Evolutionary conservation across 1,284 basidiomycete genomes (phyloP), one percentile per base, ranked within the genome.

Genomic region (Sanghuangporus baumii): DNA sequence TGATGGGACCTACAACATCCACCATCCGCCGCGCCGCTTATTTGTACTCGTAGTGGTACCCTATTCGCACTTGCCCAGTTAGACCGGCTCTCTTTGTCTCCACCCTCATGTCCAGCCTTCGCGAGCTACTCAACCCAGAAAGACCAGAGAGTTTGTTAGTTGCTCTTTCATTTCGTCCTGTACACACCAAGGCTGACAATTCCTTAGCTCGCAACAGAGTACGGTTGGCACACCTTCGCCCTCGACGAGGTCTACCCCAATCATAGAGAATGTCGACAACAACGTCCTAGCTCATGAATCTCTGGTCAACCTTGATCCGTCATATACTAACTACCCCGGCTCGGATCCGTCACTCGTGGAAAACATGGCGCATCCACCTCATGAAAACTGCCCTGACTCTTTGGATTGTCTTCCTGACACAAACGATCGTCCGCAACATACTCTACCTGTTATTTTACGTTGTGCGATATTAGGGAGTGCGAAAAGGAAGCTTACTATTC

Each of bases 381-480:
- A 91, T 71, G 83, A 83, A 26, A 81, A 88, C 70, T 91, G 89
- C 69, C 89, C 89, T 55, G 84, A 91, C 71, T 85, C 85, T 55
- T 79, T 91, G 48, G 81, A 81, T 50, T 91, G 89, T 73, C 79
- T 91, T 43, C 87, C 88, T 43, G 86, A 91, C 71, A 89, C 89
- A 41, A 81, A 85, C 65, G 87, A 84, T 51, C 78, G 88, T 66
- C 89, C 89, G 58, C 88, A 91, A 66, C 89, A 91, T 69, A 91
- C 89, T 6, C 81, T 91, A 51, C 89, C 89, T 41, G 85, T 91
- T 62, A 91, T 91, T 69, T 77, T 91, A 58, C 85, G 89, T 43
- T 91, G 89, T 70, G 87, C 89, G 37, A 91, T 91, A 68, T 77
- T 91, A 58, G 89, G 89, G 43, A 89, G 87, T 71, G 78, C 83